Conservation (phyloP, 164 flowering plant genomes). For the Echeveria elegans region DNA sequence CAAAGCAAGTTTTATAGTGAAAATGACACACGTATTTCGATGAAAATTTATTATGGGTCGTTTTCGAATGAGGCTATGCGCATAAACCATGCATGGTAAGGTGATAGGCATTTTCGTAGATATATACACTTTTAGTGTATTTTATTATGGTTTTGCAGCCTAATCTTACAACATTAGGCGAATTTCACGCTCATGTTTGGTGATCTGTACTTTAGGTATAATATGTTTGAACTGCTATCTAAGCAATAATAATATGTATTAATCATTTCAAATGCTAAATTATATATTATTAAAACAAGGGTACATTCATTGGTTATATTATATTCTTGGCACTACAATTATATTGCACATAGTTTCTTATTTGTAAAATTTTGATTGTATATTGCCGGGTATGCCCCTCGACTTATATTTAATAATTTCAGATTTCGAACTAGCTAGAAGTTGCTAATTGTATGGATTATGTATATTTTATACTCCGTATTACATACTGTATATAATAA, state of each 20-base stretch:
- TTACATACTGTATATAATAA: neutral
- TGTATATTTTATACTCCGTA: no score
- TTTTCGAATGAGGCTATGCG: neutral
- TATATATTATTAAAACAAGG: no score
- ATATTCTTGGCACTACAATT: no score
- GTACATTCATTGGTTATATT: no score
- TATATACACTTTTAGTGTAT: neutral
- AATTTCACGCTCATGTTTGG: constrained; percentile 5
- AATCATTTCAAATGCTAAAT: no score
- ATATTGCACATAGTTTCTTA: no score
- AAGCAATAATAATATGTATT: neutral
- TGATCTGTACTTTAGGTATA: neutral
- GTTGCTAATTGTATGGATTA: neutral
- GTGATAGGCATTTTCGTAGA: neutral
- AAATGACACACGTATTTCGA: neutral
- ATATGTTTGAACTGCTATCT: neutral
- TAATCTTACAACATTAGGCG: neutral
- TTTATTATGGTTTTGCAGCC: neutral
- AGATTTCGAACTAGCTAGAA: neutral
- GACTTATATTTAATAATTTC: no score
- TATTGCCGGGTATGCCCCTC: no score
- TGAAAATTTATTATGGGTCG: neutral
- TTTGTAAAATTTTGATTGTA: no score
- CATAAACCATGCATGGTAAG: neutral
- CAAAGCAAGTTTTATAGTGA: no score